phyloP scores from a whole-genome alignment of 78 protist genomes.

The Chrysochromulina parva region DNA sequence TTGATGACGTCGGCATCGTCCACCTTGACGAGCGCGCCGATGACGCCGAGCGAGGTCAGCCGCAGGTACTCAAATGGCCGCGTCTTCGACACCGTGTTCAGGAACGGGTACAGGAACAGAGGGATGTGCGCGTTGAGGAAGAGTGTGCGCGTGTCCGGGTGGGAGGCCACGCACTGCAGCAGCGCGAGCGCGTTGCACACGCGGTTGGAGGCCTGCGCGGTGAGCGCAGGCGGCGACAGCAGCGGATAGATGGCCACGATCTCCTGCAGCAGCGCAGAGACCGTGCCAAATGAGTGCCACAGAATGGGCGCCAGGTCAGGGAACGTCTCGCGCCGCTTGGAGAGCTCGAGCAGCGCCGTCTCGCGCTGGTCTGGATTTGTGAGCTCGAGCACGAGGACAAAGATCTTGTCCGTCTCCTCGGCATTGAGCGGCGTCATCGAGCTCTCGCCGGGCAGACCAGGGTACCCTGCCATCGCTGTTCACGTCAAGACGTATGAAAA shows the following conservation, averaged over 20 bases:
- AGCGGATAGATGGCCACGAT: slow-evolving; percentile 95
- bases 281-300: slow-evolving; percentile 94
- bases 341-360: slow-evolving; percentile 88
- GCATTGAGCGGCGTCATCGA: no score
- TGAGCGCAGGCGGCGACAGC: slow-evolving; percentile 91
- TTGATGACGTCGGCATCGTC: slow-evolving; percentile 92
- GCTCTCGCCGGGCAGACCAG: no score
- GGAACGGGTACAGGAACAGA: slow-evolving; percentile 96
- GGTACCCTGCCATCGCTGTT: no score
- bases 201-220: slow-evolving; percentile 87
- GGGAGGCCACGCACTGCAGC: slow-evolving; percentile 97
- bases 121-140: slow-evolving; percentile 98
- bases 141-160: slow-evolving; percentile 94
- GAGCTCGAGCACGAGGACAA: slow-evolving; percentile 31
- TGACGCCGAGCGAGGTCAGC: slow-evolving; percentile 97
- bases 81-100: slow-evolving; percentile 87
- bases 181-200: slow-evolving; percentile 97
- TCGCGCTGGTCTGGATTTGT: slow-evolving; percentile 72
- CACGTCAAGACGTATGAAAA: no score
- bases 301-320: slow-evolving; percentile 96
- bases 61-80: slow-evolving; percentile 97
- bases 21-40: slow-evolving; percentile 97
- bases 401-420: background rate
- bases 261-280: slow-evolving; percentile 96
- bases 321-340: slow-evolving; percentile 87